phyloP scores from a whole-genome alignment of 345 rosid species.

The Lagerstroemia speciosa region DNA sequence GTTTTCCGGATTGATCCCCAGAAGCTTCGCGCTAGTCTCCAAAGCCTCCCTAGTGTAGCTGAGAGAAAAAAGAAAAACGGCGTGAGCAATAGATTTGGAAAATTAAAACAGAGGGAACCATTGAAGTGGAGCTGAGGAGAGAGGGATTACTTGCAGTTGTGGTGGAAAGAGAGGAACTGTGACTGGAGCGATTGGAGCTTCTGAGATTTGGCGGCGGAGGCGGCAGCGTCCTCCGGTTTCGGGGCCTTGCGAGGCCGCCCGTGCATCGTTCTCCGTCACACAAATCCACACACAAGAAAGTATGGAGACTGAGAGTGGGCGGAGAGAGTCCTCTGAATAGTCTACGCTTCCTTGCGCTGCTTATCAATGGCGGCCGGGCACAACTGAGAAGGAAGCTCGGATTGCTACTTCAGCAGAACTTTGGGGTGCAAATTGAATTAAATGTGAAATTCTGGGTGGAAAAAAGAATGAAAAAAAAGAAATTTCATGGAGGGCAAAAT shows the following conservation, averaged over 20 bases:
- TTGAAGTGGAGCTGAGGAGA: neutral
- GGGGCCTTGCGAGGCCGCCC: constrained; percentile 67
- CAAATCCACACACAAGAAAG: neutral
- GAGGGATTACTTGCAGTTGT: constrained; percentile 40
- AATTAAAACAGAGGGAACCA: neutral
- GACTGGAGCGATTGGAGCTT: constrained; percentile 64
- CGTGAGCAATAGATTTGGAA: neutral
- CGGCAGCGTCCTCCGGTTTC: constrained; percentile 57
- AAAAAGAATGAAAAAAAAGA: neutral
- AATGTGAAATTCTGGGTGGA: neutral
- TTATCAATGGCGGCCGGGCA: neutral
- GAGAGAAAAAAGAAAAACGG: constrained; percentile 4
- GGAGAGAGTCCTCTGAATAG: constrained; percentile 4
- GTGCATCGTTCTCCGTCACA: constrained; percentile 43
- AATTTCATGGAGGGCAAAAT: neutral
- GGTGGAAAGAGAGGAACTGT: constrained; percentile 57
- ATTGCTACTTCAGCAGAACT: neutral
- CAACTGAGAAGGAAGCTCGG: neutral
- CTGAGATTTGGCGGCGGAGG: constrained; percentile 59
- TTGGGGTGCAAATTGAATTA: neutral
- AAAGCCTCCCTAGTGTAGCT: constrained; percentile 80
- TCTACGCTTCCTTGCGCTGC: neutral
- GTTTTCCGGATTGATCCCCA: constrained; percentile 73
- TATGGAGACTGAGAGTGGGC: neutral
- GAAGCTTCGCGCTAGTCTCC: constrained; percentile 63